Conservation (phyloP, 2,329 filamentous ascomycete species). For the Penicillium brevicompactum region DNA sequence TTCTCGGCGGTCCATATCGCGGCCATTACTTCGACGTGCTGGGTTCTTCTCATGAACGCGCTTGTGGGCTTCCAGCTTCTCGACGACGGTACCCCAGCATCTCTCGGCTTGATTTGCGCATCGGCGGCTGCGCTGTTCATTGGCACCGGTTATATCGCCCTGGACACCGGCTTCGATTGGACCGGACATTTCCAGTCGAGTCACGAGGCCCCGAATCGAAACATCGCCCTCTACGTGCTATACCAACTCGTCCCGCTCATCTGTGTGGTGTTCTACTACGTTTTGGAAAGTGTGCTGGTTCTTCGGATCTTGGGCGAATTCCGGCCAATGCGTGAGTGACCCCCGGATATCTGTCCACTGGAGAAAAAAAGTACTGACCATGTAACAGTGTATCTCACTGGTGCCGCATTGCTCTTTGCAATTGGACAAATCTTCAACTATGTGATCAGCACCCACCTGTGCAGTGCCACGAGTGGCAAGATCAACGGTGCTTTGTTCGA, state of each 20-base stretch:
- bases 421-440: conserved; percentile 97
- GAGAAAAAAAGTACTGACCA: conserved; percentile 10
- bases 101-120: conserved; percentile 70
- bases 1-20: conserved; percentile 92
- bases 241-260: conserved; percentile 89
- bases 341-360: not conserved
- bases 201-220: conserved; percentile 59
- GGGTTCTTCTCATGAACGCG: conserved; percentile 90
- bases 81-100: conserved; percentile 88
- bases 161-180: conserved; percentile 88
- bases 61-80: conserved; percentile 90
- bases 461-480: conserved; percentile 76
- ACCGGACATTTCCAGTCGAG: conserved; percentile 74
- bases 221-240: conserved; percentile 87
- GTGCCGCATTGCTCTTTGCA: conserved; percentile 79
- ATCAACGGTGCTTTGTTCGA: conserved; percentile 94
- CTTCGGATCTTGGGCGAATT: conserved; percentile 82
- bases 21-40: conserved; percentile 81
- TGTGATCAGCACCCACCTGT: conserved; percentile 87
- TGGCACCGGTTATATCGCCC: conserved; percentile 91
- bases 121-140: conserved; percentile 77
- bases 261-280: conserved; percentile 84
- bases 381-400: conserved; percentile 67
- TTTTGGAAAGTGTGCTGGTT: conserved; percentile 82
- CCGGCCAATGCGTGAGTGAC: conserved; percentile 75